Evolutionary conservation across 768 basidiomycete genomes (phyloP).

Genomic region (Russula sp.): DNA sequence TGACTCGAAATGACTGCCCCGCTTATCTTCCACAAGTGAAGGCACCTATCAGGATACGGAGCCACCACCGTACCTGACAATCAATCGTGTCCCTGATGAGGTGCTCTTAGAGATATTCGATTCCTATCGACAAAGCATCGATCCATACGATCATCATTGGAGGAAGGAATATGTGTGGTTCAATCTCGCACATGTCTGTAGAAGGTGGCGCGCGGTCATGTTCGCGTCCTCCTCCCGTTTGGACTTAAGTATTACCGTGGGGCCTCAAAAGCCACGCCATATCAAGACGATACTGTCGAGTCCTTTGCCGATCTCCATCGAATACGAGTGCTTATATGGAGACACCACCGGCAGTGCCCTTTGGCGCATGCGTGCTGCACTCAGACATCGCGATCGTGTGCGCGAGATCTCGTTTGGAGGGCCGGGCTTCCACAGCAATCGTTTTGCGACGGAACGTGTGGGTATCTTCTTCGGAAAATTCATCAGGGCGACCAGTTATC

Average conservation of each 20-base stretch:
- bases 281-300: neutral
- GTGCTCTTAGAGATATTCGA: no score
- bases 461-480: neutral
- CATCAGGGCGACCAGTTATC: neutral
- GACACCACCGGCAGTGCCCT: neutral
- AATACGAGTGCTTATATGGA: neutral
- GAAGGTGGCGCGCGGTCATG: constrained; percentile 5
- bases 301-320: neutral
- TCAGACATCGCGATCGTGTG: neutral
- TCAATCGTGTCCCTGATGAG: no score
- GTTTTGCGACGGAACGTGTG: no score
- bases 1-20: no score
- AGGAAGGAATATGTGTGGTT: constrained; percentile 29
- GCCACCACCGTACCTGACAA: no score
- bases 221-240: constrained; percentile 7
- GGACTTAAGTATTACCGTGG: neutral
- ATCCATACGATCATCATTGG: neutral
- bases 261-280: neutral
- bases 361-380: neutral
- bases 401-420: neutral
- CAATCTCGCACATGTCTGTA: constrained; percentile 12
- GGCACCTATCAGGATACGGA: no score
- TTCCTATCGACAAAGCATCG: no score
- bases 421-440: no score
- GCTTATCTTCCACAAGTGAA: no score